Percentiles rank a stretch among this genome's conserved stretches.
These are phyloP conservation scores for Schwanniomyces pseudopolymorphus DNA, from an alignment of 805 yeast species.

Conservation along the genomic window DNA sequence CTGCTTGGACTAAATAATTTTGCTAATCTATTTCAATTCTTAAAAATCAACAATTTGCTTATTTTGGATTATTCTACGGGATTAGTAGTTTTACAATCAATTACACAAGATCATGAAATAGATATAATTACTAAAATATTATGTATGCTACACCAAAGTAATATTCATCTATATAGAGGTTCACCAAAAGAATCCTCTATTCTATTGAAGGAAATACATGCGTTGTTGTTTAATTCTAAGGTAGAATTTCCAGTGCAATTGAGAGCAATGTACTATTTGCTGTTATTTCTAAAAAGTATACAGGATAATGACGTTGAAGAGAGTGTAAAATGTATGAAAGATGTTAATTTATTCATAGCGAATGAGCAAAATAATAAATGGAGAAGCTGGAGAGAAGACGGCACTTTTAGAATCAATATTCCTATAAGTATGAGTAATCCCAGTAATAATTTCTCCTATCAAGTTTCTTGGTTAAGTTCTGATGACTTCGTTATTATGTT, in stretches of 20 bases:
- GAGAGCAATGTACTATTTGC: conserved; percentile 26
- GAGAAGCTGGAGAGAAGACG: conserved; percentile 31
- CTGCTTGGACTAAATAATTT: conserved; percentile 12
- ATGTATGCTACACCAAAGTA: conserved; percentile 25
- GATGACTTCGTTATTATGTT: conserved; percentile 42
- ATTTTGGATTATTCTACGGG: conserved; percentile 25
- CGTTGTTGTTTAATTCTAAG: conserved; percentile 3
- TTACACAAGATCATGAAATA: conserved; percentile 9
- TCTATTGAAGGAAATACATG: conserved; percentile 15
- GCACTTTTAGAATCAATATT: conserved; percentile 14
- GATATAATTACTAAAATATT: conserved; percentile 19
- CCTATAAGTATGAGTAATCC: background rate
- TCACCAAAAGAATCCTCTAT: conserved; percentile 17
- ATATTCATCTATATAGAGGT: conserved; percentile 29
- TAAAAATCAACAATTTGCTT: conserved; percentile 30
- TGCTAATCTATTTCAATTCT: conserved; percentile 26
- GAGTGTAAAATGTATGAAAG: conserved; percentile 21
- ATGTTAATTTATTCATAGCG: conserved; percentile 21
- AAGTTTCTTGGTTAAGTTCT: conserved; percentile 41
- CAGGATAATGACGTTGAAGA: conserved; percentile 22
- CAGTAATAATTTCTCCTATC: conserved; percentile 13
- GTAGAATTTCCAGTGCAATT: conserved; percentile 28
- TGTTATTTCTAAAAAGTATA: conserved; percentile 22
- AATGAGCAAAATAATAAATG: conserved; percentile 18
- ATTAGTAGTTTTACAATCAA: conserved; percentile 14